phyloP scores from a whole-genome alignment of 805 yeast species.

The Myxozyma melibiosi region DNA sequence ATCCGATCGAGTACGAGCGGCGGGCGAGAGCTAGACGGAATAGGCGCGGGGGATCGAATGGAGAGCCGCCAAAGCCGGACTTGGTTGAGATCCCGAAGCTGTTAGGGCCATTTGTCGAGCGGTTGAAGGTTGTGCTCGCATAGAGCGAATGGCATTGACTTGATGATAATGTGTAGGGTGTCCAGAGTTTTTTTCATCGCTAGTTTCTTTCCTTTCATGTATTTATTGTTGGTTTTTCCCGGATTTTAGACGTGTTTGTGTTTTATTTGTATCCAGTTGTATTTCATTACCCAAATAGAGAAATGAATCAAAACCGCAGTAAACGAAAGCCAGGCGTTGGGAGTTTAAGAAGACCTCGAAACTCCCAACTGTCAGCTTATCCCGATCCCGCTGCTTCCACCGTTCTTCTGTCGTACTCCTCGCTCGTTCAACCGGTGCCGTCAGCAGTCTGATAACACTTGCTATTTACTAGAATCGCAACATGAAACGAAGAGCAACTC shows the following conservation, averaged over 20 bases:
- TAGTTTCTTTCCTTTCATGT: background rate
- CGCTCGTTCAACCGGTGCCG: background rate
- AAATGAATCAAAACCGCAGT: too few species aligned
- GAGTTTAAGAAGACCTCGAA: background rate
- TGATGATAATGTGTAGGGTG: too few species aligned
- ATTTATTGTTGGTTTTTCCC: too few species aligned
- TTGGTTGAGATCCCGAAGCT: constrained; percentile 29
- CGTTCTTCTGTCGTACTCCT: background rate
- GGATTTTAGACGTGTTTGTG: too few species aligned
- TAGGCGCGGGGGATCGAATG: constrained; percentile 28
- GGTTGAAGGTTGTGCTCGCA: constrained; percentile 34
- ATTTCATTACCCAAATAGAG: too few species aligned
- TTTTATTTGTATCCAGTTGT: too few species aligned
- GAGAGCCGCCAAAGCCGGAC: constrained; percentile 29
- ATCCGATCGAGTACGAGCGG: constrained; percentile 39
- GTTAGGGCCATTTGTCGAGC: constrained; percentile 28
- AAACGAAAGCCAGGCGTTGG: too few species aligned
- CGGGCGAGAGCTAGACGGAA: constrained; percentile 36
- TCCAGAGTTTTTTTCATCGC: background rate
- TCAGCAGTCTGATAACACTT: too few species aligned
- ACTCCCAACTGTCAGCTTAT: background rate
- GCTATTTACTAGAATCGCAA: too few species aligned
- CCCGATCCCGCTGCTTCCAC: background rate
- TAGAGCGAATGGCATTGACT: background rate
- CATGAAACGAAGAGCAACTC: constrained; percentile 64